phyloP scores from a whole-genome alignment of 805 yeast genomes.

The Yueomyces sinensis region DNA sequence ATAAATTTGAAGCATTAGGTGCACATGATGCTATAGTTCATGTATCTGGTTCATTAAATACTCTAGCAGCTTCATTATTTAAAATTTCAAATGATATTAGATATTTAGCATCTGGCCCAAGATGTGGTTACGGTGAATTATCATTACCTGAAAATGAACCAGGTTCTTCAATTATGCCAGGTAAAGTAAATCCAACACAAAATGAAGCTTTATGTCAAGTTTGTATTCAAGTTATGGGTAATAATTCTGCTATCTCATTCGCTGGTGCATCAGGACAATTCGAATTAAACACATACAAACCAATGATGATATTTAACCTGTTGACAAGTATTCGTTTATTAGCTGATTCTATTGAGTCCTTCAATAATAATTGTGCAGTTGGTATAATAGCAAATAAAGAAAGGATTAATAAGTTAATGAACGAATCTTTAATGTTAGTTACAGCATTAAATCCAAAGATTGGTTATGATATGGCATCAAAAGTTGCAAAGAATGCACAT shows the following conservation, averaged over 20 bases:
- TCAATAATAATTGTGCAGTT: conserved; percentile 89
- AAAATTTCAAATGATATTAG: conserved; percentile 97
- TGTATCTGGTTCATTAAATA: conserved; percentile 94
- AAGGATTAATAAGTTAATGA: conserved; percentile 75
- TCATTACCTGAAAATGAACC: conserved; percentile 97
- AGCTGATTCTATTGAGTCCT: conserved; percentile 81
- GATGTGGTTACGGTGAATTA: conserved; percentile 98
- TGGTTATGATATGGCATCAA: conserved; percentile 94
- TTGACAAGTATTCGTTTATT: conserved; percentile 76
- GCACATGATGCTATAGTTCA: conserved; percentile 98
- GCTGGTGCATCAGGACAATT: conserved; percentile 99
- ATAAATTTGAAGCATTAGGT: conserved; percentile 97
- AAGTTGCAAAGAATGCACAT: conserved; percentile 98
- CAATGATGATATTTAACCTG: conserved; percentile 85
- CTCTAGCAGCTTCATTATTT: conserved; percentile 83
- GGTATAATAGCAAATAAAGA: conserved; percentile 84
- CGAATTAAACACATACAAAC: conserved; percentile 96
- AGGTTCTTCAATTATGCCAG: conserved; percentile 99
- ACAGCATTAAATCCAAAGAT: conserved; percentile 98
- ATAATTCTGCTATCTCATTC: conserved; percentile 86
- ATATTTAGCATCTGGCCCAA: conserved; percentile 97
- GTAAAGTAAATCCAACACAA: conserved; percentile 98
- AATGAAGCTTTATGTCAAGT: conserved; percentile 98
- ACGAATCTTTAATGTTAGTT: conserved; percentile 94
- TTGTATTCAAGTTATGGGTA: conserved; percentile 94